A percentile compares a stretch with the other conserved stretches of the same genome.
These are phyloP conservation scores for Hypericum perforatum DNA, from an alignment of 345 rosid genomes.

Conservation along the genomic window DNA sequence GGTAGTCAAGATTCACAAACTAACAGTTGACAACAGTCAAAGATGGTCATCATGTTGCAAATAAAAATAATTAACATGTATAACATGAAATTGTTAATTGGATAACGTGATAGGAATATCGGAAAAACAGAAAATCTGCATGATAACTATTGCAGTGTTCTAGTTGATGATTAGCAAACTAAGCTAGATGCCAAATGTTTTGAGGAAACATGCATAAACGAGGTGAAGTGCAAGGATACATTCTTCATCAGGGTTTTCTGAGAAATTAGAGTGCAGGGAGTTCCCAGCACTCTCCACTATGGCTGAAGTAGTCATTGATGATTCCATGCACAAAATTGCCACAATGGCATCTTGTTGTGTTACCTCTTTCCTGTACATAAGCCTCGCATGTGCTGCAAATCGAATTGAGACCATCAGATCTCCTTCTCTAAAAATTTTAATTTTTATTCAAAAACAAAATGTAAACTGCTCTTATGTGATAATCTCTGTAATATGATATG, in stretches of 20 bases:
- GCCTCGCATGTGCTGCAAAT: slow-evolving; percentile 92
- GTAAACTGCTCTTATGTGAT: too few relatives aligned
- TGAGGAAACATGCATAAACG: neutral
- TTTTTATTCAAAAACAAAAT: too few relatives aligned
- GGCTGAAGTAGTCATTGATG: slow-evolving; percentile 90
- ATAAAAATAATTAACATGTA: neutral
- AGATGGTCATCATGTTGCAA: neutral
- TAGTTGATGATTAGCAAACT: neutral
- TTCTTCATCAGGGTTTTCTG: slow-evolving; percentile 70
- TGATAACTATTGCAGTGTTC: neutral
- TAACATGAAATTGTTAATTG: neutral
- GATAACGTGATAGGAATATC: too few relatives aligned
- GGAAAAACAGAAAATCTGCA: too few relatives aligned
- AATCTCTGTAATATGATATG: too few relatives aligned
- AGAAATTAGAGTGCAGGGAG: slow-evolving; percentile 85
- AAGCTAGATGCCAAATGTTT: neutral
- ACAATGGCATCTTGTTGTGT: slow-evolving; percentile 74
- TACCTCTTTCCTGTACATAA: slow-evolving; percentile 92
- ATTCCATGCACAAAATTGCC: slow-evolving; percentile 85
- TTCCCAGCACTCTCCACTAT: slow-evolving; percentile 83
- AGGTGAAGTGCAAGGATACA: slow-evolving; percentile 53
- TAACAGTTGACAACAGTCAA: neutral
- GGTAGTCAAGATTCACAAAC: slow-evolving; percentile 31
- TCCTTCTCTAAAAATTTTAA: neutral
- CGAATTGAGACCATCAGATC: slow-evolving; percentile 9